Conservation (phyloP, 768 basidiomycete genomes). For the Pleurotus pulmonarius region DNA sequence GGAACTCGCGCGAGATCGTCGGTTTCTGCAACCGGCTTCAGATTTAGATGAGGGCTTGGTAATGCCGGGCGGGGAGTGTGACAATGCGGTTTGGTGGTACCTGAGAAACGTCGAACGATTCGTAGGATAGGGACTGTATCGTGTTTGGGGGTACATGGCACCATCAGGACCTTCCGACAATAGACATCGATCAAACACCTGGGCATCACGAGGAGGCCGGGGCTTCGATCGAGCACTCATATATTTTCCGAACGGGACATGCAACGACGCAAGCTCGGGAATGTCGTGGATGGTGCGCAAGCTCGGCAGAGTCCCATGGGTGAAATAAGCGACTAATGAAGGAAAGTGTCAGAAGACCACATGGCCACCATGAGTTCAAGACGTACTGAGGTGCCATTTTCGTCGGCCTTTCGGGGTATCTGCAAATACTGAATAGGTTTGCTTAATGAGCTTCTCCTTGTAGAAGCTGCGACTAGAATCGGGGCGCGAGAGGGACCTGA, state of each 20-base stretch:
- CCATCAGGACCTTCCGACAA: not conserved
- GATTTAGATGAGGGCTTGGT: not conserved
- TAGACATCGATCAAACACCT: constrained; percentile 3
- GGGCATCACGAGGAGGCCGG: constrained; percentile 21
- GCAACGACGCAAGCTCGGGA: constrained; percentile 46
- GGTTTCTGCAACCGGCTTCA: constrained; percentile 1
- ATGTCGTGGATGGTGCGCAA: constrained; percentile 60
- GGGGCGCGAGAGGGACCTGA: constrained; percentile 5
- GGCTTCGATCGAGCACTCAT: constrained; percentile 57
- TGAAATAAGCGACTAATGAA: constrained; percentile 70
- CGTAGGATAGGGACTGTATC: constrained; percentile 5
- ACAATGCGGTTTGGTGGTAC: not conserved
- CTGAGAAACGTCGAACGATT: not conserved
- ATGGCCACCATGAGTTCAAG: not conserved
- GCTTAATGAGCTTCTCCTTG: constrained; percentile 60
- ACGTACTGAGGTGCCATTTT: constrained; percentile 81
- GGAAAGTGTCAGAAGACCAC: constrained; percentile 1
- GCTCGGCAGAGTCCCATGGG: constrained; percentile 51
- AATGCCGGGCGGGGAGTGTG: not conserved
- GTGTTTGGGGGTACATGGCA: constrained; percentile 1
- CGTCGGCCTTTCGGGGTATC: constrained; percentile 61
- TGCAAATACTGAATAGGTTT: constrained; percentile 78
- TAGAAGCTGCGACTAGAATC: constrained; percentile 21
- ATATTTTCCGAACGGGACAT: constrained; percentile 59
- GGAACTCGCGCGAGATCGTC: constrained; percentile 5